Percentiles rank a stretch among this genome's conserved stretches.
Evolutionary conservation across 2,329 filamentous ascomycete species (phyloP).

Genomic region (Colletotrichum sp.): DNA sequence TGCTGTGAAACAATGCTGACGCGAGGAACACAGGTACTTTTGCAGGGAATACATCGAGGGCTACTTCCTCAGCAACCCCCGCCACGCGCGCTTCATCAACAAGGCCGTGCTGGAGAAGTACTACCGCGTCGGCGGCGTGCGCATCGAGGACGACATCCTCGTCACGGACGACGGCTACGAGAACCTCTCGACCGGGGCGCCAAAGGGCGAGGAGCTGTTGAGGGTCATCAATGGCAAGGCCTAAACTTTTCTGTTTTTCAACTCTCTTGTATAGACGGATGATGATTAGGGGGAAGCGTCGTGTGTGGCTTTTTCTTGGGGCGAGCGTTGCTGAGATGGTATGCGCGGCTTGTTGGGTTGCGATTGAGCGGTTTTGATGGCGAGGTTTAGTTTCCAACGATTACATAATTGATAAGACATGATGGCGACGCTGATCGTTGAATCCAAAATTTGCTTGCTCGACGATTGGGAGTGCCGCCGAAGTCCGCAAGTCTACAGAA

Average conservation of each 20-base stretch:
- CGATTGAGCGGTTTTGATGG: not conserved
- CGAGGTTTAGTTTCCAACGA: not conserved
- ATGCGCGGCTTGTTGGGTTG: not conserved
- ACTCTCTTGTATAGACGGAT: not conserved
- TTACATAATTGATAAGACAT: not conserved
- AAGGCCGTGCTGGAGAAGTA: slow-evolving; percentile 68
- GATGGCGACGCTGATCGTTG: not conserved
- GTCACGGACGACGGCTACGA: slow-evolving; percentile 81
- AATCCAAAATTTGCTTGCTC: not conserved
- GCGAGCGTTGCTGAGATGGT: not conserved
- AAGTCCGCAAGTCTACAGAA: not conserved
- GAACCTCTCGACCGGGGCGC: slow-evolving; percentile 76
- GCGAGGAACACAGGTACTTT: slow-evolving; percentile 64
- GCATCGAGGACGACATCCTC: slow-evolving; percentile 90
- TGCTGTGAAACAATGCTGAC: not conserved
- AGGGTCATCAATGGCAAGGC: slow-evolving; percentile 56
- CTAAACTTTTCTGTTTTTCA: not conserved
- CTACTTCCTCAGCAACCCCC: slow-evolving; percentile 65
- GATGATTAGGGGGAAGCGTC: not conserved
- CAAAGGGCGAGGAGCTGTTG: slow-evolving; percentile 77
- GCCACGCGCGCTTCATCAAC: slow-evolving; percentile 70
- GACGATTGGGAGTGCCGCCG: not conserved
- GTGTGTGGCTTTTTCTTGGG: not conserved
- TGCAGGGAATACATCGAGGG: slow-evolving; percentile 75
- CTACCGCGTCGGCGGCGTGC: slow-evolving; percentile 83